Evolutionary conservation across 805 yeast genomes (phyloP).

Genomic region (Diddensiella santjacobensis): DNA sequence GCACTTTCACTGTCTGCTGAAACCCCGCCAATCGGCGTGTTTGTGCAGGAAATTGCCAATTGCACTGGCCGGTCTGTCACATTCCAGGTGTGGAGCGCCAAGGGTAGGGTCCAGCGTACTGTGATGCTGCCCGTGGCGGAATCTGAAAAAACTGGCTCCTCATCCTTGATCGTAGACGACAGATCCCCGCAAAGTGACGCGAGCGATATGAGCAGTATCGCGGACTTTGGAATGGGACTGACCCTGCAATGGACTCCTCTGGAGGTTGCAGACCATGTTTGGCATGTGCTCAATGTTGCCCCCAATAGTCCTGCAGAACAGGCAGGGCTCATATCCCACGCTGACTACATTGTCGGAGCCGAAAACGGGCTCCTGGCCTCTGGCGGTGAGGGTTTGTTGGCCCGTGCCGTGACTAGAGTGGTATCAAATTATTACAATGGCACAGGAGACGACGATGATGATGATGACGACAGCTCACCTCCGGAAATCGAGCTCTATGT

Average conservation of each 20-base stretch:
- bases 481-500: constrained; percentile 58
- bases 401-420: constrained; percentile 49
- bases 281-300: constrained; percentile 76
- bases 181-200: background rate
- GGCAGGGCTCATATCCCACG: constrained; percentile 78
- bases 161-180: background rate
- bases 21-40: constrained; percentile 23
- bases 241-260: constrained; percentile 75
- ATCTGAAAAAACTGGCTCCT: background rate
- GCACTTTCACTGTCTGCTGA: constrained; percentile 9
- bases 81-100: constrained; percentile 79
- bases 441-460: constrained; percentile 17
- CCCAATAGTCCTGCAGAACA: constrained; percentile 75
- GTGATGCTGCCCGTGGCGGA: constrained; percentile 25
- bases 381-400: constrained; percentile 81
- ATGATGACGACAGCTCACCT: constrained; percentile 14
- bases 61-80: constrained; percentile 41
- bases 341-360: constrained; percentile 86
- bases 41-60: constrained; percentile 42
- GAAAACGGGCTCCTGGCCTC: constrained; percentile 79
- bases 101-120: constrained; percentile 50
- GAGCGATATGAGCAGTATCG: constrained; percentile 23
- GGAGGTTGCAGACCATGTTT: constrained; percentile 71
- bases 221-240: constrained; percentile 53
- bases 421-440: constrained; percentile 44